Evolutionary conservation across 202 grass and related monocot genomes (phyloP), one percentile per base, ranked within the genome.

Genomic region (Bolboschoenoplectus hybrid): DNA sequence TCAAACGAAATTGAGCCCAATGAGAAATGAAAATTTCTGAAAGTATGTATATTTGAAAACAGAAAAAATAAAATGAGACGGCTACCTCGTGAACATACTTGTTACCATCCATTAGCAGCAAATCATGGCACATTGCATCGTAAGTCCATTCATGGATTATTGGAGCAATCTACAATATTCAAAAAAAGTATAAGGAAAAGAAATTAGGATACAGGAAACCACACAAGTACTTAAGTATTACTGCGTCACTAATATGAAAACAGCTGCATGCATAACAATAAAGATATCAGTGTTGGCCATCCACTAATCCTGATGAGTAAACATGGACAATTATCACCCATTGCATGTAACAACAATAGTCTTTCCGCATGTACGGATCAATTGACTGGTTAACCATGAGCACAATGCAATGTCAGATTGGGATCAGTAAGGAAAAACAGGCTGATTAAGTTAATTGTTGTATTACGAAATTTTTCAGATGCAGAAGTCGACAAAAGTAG

Each of bases 81-180:
- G 82, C 88, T 87, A 95, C 95, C 95, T 95, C 96, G 64, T 98
- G 89, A 56, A 95, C 84, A 72, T 95, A 98, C 68, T 98, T 98
- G 85, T 91, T 98, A 47, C 96, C 96, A 88, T 98, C 96, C 96
- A 98, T 91, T 46, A 77, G 88, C 63, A 98, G 86, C 51, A 98
- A 87, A 90, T 98, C 96, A 80, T 94, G 96, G 69, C 91, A 94
- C 93, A 98, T 98, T 77, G 93, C 90, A 85, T 98, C 96, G 83
- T 98, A 98, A 47, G 96, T 98, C 96, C 96, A 98, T 87, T 98
- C 96, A 87, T 98, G 96, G 83, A 98, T 98, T 56, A 95, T 82
- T 69, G 96, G 96, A 0, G 93, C 96, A 90, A 98, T 98, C 93
- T 98, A 76, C 14, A 63, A 61, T 70, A 65, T 80, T 73, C 73